A percentile compares a stretch with the other conserved stretches of the same genome.
Evolutionary conservation across 805 yeast species (phyloP).

Genomic region (Metschnikowia henanensis): DNA sequence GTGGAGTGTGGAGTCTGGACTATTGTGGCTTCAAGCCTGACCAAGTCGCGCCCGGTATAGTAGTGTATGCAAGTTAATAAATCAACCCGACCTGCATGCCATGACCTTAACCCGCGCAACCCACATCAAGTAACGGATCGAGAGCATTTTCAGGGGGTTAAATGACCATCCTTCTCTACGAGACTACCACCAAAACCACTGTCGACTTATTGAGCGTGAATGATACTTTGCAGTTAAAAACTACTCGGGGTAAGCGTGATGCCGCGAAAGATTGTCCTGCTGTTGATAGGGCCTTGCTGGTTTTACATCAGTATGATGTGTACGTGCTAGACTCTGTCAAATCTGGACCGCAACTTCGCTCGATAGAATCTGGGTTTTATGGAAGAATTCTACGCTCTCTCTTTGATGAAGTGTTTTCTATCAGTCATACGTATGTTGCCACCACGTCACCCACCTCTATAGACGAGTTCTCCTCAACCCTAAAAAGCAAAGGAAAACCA

Average conservation of each 20-base stretch:
- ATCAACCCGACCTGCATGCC: neutral
- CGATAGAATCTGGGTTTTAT: constrained; percentile 36
- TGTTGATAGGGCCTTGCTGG: neutral
- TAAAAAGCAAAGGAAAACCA: constrained; percentile 18
- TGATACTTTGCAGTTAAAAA: neutral
- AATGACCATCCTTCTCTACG: constrained; percentile 5
- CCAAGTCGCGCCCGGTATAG: neutral
- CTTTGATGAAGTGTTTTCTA: constrained; percentile 31
- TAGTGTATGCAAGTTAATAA: neutral
- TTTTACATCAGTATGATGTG: constrained; percentile 15
- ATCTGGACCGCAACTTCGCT: constrained; percentile 46
- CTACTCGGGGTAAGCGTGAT: neutral
- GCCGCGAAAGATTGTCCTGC: neutral
- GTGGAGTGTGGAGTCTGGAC: no score
- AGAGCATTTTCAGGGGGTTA: neutral
- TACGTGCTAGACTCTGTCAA: constrained; percentile 48
- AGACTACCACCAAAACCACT: constrained; percentile 1
- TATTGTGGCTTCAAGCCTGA: no score
- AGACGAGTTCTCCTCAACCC: constrained; percentile 33
- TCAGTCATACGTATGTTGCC: constrained; percentile 40
- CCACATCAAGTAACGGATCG: no score
- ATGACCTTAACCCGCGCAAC: no score
- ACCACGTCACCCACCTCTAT: constrained; percentile 45
- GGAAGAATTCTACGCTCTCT: constrained; percentile 46
- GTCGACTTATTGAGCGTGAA: neutral